Percentiles rank a stretch among this genome's conserved stretches.
phyloP scores from a whole-genome alignment of 371 early-diverging fungal genomes.

The Furculomyces boomerangus region DNA sequence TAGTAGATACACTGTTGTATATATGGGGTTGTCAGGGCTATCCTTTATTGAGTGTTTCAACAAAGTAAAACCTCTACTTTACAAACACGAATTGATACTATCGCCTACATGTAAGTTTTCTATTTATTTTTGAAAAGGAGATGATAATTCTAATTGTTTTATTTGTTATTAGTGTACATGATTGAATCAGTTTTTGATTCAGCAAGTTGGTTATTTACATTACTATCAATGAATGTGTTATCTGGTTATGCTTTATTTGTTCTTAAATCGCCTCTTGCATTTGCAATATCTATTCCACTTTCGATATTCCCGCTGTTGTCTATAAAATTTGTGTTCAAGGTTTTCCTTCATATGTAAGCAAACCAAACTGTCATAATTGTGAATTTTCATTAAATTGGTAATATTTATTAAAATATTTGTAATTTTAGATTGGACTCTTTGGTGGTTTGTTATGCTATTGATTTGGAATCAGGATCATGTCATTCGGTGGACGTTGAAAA shows the following conservation, averaged over 20 bases:
- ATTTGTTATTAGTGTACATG: neutral
- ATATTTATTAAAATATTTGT: no score
- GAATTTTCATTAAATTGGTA: no score
- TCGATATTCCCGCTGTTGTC: neutral
- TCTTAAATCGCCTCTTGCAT: neutral
- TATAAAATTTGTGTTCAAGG: constrained; percentile 5
- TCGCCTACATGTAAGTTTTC: neutral
- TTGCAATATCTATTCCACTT: neutral
- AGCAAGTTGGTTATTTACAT: constrained; percentile 10
- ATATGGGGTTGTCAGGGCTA: constrained; percentile 15
- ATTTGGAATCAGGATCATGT: constrained; percentile 15
- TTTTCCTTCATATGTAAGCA: constrained; percentile 14
- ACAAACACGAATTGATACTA: constrained; percentile 11
- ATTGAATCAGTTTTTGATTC: neutral
- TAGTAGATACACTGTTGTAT: constrained; percentile 17
- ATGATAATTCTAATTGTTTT: no score
- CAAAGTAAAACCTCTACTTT: constrained; percentile 7
- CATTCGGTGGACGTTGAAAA: constrained; percentile 20
- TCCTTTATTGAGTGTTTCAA: constrained; percentile 12
- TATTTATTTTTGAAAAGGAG: no score
- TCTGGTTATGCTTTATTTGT: constrained; percentile 11
- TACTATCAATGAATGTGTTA: constrained; percentile 17
- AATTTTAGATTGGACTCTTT: constrained; percentile 17
- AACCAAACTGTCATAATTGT: constrained; percentile 16
- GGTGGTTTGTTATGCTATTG: constrained; percentile 22